phyloP scores from a whole-genome alignment of 2,329 filamentous ascomycete genomes.

The Scopulariopsis brevicaulis region DNA sequence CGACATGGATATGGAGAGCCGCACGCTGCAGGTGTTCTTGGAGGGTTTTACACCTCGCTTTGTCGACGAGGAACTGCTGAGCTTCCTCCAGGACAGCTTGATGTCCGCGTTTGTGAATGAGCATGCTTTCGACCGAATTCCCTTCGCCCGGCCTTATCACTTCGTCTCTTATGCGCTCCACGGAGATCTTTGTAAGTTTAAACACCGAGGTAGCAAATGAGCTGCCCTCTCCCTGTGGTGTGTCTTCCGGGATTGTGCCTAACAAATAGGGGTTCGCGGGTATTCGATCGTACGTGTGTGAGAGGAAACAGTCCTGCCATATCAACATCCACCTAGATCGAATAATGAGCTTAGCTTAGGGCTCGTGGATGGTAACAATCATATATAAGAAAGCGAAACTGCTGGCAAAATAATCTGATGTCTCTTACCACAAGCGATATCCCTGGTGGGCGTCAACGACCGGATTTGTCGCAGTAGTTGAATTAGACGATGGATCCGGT shows the following conservation, averaged over 20 bases:
- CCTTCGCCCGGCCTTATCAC: background rate
- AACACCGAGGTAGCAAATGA: conserved; percentile 1
- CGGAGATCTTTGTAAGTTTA: background rate
- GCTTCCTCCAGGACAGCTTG: background rate
- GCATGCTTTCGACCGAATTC: background rate
- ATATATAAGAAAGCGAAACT: too few species aligned
- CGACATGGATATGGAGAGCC: background rate
- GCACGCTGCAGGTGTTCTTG: conserved; percentile 1
- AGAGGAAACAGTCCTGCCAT: conserved; percentile 3
- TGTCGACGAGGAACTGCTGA: background rate
- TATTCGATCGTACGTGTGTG: background rate
- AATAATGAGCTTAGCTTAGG: background rate
- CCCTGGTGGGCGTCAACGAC: background rate
- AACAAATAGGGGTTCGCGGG: background rate
- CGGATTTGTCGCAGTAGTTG: background rate
- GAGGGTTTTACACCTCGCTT: background rate
- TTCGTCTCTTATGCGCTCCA: background rate
- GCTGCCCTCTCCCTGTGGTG: background rate
- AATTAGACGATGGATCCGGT: background rate
- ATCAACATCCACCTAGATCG: conserved; percentile 1
- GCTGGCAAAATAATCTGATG: too few species aligned
- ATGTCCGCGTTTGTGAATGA: background rate
- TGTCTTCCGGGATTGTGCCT: background rate
- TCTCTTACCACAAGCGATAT: background rate
- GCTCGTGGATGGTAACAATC: background rate